These are phyloP conservation scores for Penicillium diatomitis DNA, from an alignment of 495 filamentous ascomycete genomes.

Conservation along the genomic window DNA sequence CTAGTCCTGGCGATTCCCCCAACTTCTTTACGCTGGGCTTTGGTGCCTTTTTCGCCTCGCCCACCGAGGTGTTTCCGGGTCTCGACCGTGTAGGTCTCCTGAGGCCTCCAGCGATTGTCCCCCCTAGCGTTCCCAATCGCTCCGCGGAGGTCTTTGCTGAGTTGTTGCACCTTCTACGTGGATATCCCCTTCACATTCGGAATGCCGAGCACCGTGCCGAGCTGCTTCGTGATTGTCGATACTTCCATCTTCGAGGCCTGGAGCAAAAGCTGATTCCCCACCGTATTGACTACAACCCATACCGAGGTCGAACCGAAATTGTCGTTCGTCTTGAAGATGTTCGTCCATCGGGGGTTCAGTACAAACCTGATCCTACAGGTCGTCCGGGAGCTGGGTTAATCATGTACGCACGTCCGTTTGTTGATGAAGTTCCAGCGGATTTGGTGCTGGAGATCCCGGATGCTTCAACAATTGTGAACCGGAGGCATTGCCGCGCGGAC, in stretches of 20 bases:
- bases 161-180: constrained; percentile 72
- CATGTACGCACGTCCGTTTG: constrained; percentile 73
- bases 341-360: constrained; percentile 69
- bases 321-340: constrained; percentile 75
- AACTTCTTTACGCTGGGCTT: constrained; percentile 97
- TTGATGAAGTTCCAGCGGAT: constrained; percentile 62
- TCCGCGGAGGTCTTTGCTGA: constrained; percentile 74
- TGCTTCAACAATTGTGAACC: constrained; percentile 57
- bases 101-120: constrained; percentile 77
- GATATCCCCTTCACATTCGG: constrained; percentile 76
- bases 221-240: constrained; percentile 79
- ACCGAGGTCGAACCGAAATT: constrained; percentile 62
- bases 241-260: constrained; percentile 84
- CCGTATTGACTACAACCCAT: constrained; percentile 65
- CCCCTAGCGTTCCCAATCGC: constrained; percentile 71
- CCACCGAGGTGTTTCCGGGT: constrained; percentile 76
- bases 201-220: constrained; percentile 69
- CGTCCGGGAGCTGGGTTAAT: constrained; percentile 47
- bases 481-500: constrained; percentile 47
- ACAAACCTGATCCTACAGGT: constrained; percentile 36
- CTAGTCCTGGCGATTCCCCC: constrained; percentile 71
- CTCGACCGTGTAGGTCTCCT: constrained; percentile 72
- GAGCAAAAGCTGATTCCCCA: constrained; percentile 84
- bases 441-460: constrained; percentile 71
- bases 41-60: constrained; percentile 75